Base-by-base conservation (phyloP, 2,329 filamentous ascomycete genomes). In the Fusarium brevicatenulatum region DNA sequence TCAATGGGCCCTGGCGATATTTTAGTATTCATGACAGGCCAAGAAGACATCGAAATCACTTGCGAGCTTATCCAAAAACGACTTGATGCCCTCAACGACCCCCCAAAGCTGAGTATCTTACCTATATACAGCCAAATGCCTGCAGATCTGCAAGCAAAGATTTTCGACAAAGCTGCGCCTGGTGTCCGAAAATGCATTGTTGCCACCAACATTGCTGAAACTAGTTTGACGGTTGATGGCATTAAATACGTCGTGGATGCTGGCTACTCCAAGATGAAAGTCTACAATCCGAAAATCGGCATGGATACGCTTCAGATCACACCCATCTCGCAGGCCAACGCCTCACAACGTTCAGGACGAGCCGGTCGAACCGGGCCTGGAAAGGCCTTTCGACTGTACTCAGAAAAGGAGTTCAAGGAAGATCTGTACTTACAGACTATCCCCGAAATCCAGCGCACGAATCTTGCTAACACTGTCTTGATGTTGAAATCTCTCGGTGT, bases 61-160 rank as follows among this genome's bases (percentile, higher is more conserved):
- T 99, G 96, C 80, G 96, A 99, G 79, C 86, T 98, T 25, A 89
- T 98, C 7, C 93, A 94, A 61, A 95, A 98, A 80, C 89, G 96
- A 47, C 86, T 99, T 21, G 92, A 94, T 72, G 89, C 95, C 36
- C 88, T 99, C 37, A 98, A 98, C 71, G 95, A 99, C 77, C 95
- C 96, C 2, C 95, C 96, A 3, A 95, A 97, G 80, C 89, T 99
- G 66, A 95, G 93, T 80, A 97, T 99, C 61, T 84, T 99, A 34
- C 97, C 97, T 0, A 98, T 99, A 62, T 99, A 99, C 89, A 98
- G 95, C 87, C 96, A 99, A 82, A 98, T 99, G 96, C 97, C 96
- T 5, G 96, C 96, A 39, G 97, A 99, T 81, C 85, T 99, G 40
- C 97, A 99, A 82, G 94, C 96, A 67, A 98, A 97, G 83, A 99